Evolutionary conservation across 306 rosid genomes (phyloP), one percentile per base, ranked within the genome.

Genomic region (Spatholobus suberectus): DNA sequence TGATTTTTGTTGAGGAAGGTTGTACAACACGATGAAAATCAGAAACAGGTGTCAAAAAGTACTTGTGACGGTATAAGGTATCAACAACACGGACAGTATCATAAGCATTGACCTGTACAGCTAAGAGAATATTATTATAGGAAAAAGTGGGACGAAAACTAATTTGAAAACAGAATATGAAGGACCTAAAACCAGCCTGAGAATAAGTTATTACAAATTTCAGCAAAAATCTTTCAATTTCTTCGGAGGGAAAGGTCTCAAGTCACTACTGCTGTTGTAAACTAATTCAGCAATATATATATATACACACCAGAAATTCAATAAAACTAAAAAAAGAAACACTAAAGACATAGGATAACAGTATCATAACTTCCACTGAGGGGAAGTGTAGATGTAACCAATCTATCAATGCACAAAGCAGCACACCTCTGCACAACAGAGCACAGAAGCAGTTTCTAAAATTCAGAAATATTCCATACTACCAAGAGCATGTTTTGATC

Each of bases 21-120:
- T 58, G 85, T 80, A 84, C 80, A 84, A 41, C 78, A 73, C 81
- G 89, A 79, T 51, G 77, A 70, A 34, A 75, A 83, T 84, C 82
- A 54, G 89, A 83, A 20, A 29, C 41, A 6, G 90, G 79, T 69
- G 94, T 88, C 90, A 96, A 83, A 84, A 87, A 92, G 85, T 96
- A 96, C 92, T 92, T 94, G 81, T 89, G 85, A 69, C 85, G 83
- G 82, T 90, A 96, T 61, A 90, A 81, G 71, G 87, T 88, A 91
- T 96, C 97, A 40, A 96, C 92, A 57, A 91, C 80, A 37, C 91
- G 92, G 20, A 90, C 87, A 76, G 91, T 83, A 84, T 89, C 90
- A 87, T 88, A 96, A 76, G 94, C 97, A 90, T 93, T 92, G 80
- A 94, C 99, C 98, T 96, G 91, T 23, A 75, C 15, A 85, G 44